phyloP scores from a whole-genome alignment of 208 protist genomes.

The Crithidia sp. region DNA sequence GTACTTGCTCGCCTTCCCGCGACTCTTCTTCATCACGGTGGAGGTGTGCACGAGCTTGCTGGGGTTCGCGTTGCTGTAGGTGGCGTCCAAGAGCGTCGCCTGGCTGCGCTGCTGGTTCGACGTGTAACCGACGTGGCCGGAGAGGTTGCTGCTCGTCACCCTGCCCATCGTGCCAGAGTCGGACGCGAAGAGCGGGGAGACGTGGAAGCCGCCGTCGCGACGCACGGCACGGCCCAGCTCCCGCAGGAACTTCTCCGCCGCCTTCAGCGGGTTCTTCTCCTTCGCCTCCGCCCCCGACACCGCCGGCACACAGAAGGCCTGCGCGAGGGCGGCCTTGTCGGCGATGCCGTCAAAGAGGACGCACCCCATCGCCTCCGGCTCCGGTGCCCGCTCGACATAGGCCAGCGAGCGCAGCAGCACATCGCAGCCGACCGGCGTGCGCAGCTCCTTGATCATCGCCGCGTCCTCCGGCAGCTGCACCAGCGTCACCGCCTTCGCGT shows the following conservation, averaged over 20 bases:
- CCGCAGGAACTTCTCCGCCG: slow-evolving; percentile 71
- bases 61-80: slow-evolving; percentile 89
- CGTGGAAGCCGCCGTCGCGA: slow-evolving; percentile 83
- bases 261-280: slow-evolving; percentile 49
- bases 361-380: slow-evolving; percentile 76
- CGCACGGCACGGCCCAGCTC: slow-evolving; percentile 79
- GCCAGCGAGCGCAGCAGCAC: slow-evolving; percentile 74
- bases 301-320: slow-evolving; percentile 80
- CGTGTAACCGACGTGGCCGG: slow-evolving; percentile 75
- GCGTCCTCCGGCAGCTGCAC: slow-evolving; percentile 79
- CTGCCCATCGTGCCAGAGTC: slow-evolving; percentile 81
- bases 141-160: slow-evolving; percentile 75
- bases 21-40: slow-evolving; percentile 44
- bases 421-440: slow-evolving; percentile 53
- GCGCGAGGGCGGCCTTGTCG: slow-evolving; percentile 69
- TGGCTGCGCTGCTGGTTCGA: slow-evolving; percentile 81
- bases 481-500: slow-evolving; percentile 81
- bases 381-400: slow-evolving; percentile 65
- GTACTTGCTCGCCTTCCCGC: slow-evolving; percentile 40
- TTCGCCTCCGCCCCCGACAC: slow-evolving; percentile 16
- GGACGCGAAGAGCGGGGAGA: slow-evolving; percentile 79
- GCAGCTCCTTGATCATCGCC: slow-evolving; percentile 58
- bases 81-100: slow-evolving; percentile 70
- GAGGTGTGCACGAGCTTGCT: slow-evolving; percentile 86
- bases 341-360: slow-evolving; percentile 67